Percentiles rank a stretch among this genome's conserved stretches.
phyloP scores from a whole-genome alignment of 768 basidiomycete genomes.

The Galerina marginata region DNA sequence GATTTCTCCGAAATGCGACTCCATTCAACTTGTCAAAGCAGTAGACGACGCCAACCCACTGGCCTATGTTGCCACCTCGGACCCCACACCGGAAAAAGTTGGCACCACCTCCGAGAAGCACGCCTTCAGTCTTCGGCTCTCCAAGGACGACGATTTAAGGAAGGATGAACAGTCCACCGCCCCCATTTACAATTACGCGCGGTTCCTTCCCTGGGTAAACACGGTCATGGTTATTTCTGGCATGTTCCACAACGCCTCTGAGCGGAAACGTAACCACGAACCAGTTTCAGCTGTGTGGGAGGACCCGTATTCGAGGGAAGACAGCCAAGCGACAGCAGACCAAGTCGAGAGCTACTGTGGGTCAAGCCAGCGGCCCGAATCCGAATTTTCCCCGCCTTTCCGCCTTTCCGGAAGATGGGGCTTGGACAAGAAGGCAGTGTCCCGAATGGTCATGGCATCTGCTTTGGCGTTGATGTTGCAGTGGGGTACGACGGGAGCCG shows the following conservation, averaged over 20 bases:
- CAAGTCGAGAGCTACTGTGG: not conserved
- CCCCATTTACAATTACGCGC: no score
- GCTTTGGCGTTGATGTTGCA: slow-evolving; percentile 15
- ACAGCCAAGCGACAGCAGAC: not conserved
- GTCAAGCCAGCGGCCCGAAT: no score
- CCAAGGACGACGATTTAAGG: no score
- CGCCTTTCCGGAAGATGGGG: not conserved
- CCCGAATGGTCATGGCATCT: not conserved
- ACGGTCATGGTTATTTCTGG: no score
- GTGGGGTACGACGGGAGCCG: slow-evolving; percentile 32
- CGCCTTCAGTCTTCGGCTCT: no score
- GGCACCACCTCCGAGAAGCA: not conserved
- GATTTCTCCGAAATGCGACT: no score
- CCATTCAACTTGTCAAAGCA: no score
- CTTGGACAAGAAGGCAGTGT: not conserved
- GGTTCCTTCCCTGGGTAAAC: no score
- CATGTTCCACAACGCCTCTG: slow-evolving; percentile 6
- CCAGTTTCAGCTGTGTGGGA: not conserved
- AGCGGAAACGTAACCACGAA: slow-evolving; percentile 8
- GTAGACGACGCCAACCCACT: no score
- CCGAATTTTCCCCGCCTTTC: no score
- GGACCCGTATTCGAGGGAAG: not conserved
- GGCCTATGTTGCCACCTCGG: not conserved
- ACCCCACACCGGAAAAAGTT: not conserved
- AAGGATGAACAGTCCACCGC: no score